These are phyloP conservation scores for Urostyla sp. DNA, from an alignment of 73 alveolate species.

Conservation along the genomic window DNA sequence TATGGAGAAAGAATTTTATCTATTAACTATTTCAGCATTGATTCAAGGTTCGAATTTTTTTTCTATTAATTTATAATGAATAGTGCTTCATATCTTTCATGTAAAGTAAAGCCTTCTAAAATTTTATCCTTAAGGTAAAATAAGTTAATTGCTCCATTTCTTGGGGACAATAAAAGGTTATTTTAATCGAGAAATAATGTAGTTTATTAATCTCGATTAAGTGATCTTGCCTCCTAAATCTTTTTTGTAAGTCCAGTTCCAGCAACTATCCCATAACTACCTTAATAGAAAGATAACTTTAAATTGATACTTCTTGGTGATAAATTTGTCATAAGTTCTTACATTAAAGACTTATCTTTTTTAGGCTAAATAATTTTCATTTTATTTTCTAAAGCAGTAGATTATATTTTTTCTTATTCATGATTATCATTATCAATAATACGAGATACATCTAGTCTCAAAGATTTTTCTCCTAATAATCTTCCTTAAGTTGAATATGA, in stretches of 20 bases:
- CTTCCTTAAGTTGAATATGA: background rate
- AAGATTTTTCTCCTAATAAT: no score
- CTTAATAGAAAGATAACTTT: conserved; percentile 10
- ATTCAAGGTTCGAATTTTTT: conserved; percentile 21
- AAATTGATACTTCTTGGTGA: conserved; percentile 30
- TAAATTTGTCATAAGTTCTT: conserved; percentile 38
- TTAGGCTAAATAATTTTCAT: background rate
- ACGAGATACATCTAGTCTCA: conserved; percentile 42
- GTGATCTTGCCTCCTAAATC: conserved; percentile 4
- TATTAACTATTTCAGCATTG: conserved; percentile 31
- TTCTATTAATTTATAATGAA: conserved; percentile 6
- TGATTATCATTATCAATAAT: conserved; percentile 21
- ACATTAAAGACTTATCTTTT: conserved; percentile 16
- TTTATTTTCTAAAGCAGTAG: background rate
- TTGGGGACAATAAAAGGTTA: conserved; percentile 6
- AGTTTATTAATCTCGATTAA: background rate
- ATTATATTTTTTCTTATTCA: background rate
- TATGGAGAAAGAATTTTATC: conserved; percentile 8
- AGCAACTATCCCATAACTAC: conserved; percentile 28
- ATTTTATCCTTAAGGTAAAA: conserved; percentile 46
- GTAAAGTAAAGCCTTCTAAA: background rate
- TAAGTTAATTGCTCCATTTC: conserved; percentile 19
- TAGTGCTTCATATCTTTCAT: conserved; percentile 48
- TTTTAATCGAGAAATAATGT: background rate
- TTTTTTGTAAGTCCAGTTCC: conserved; percentile 27